Evolutionary conservation across 805 yeast species (phyloP).

Genomic region (Cyberlindnera mississippiensis): DNA sequence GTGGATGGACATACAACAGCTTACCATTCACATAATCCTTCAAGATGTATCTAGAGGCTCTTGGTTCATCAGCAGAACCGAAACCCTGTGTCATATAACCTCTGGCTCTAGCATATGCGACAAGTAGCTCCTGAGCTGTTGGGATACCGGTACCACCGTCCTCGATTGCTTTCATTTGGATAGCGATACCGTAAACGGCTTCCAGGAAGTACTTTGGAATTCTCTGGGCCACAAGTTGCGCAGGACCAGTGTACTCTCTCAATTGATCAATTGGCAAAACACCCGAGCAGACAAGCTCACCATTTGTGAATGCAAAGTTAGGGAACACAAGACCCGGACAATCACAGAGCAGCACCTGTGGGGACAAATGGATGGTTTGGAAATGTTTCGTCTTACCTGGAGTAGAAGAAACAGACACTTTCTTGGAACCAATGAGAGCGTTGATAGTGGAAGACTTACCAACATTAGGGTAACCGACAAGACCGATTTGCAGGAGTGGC

Average conservation of each 20-base stretch:
- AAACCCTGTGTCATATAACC: constrained; percentile 97
- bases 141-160: constrained; percentile 92
- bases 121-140: constrained; percentile 82
- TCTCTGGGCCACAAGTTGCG: constrained; percentile 78
- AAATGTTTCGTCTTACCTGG: constrained; percentile 99
- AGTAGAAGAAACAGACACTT: constrained; percentile 96
- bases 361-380: constrained; percentile 87
- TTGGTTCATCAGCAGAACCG: constrained; percentile 93
- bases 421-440: constrained; percentile 92
- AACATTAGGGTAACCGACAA: constrained; percentile 96
- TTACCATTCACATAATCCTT: constrained; percentile 96
- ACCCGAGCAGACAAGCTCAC: constrained; percentile 96
- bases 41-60: constrained; percentile 88
- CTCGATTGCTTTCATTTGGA: constrained; percentile 65
- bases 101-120: constrained; percentile 92
- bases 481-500: constrained; percentile 77
- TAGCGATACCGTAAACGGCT: constrained; percentile 89
- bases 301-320: constrained; percentile 93
- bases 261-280: constrained; percentile 97
- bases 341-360: constrained; percentile 84
- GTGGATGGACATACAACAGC: constrained; percentile 79
- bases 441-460: constrained; percentile 98
- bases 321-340: constrained; percentile 99
- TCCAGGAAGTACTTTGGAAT: constrained; percentile 87
- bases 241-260: constrained; percentile 88